Conservation (phyloP, 306 rosid species). For the Chamaecrista fasciculata region DNA sequence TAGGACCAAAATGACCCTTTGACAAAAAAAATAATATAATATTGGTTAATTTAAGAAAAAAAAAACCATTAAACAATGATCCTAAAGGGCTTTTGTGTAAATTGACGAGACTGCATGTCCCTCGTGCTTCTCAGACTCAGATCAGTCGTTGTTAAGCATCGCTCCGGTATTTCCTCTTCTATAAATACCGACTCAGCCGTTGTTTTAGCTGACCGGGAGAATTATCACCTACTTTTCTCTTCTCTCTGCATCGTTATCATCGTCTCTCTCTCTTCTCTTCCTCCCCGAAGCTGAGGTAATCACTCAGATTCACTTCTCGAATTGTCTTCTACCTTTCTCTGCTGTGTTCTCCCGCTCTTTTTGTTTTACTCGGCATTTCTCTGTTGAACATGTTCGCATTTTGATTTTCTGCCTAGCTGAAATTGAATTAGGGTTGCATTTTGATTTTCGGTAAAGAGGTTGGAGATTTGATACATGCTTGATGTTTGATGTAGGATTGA, state of each 20-base stretch:
- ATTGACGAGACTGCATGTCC: neutral
- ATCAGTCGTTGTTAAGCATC: neutral
- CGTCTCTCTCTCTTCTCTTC: neutral
- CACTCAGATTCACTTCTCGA: neutral
- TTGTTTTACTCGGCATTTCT: neutral
- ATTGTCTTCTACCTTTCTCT: neutral
- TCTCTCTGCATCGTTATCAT: neutral
- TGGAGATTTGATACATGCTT: neutral
- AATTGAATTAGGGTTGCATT: constrained; percentile 35
- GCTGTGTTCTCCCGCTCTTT: neutral
- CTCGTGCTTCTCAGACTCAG: constrained; percentile 1
- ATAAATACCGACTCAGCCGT: neutral
- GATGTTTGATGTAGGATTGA: neutral
- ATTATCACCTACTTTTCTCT: neutral
- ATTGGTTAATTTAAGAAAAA: too few species aligned
- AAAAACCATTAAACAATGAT: neutral
- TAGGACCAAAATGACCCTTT: too few species aligned
- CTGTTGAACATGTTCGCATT: neutral
- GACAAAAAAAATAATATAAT: too few species aligned
- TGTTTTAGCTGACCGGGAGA: neutral
- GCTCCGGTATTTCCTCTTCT: neutral
- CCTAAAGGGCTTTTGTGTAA: neutral
- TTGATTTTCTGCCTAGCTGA: neutral
- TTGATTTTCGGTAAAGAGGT: neutral
- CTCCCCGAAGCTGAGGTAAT: neutral